phyloP scores from a whole-genome alignment of 2,329 filamentous ascomycete genomes.

The Pseudocercospora vitis region DNA sequence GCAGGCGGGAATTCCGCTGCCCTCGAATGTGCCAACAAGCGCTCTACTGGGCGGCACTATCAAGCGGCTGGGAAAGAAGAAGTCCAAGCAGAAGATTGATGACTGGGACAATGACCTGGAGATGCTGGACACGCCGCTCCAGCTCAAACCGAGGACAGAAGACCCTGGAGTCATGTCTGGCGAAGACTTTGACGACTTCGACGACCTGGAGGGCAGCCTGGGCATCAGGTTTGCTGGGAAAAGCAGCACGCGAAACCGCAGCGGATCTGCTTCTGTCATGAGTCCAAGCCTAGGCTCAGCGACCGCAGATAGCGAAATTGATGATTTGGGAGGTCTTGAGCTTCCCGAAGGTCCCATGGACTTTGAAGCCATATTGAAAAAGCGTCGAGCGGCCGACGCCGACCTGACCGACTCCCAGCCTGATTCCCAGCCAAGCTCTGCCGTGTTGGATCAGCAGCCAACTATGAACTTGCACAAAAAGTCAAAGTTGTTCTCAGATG shows the following conservation, averaged over 20 bases:
- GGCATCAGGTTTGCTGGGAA: constrained; percentile 89
- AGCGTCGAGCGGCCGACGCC: constrained; percentile 58
- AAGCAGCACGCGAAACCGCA: constrained; percentile 67
- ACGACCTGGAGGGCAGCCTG: constrained; percentile 90
- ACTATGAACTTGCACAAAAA: constrained; percentile 40
- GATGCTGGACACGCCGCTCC: constrained; percentile 44
- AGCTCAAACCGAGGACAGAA: constrained; percentile 42
- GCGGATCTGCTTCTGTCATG: constrained; percentile 82
- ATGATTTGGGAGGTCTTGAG: constrained; percentile 84
- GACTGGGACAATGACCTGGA: constrained; percentile 55
- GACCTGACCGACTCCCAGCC: constrained; percentile 37
- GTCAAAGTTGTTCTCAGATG: constrained; percentile 36
- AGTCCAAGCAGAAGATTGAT: constrained; percentile 46
- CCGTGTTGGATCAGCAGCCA: constrained; percentile 38
- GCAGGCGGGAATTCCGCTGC: constrained; percentile 87
- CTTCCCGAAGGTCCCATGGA: constrained; percentile 81
- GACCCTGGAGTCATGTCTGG: constrained; percentile 35
- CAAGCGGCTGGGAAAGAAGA: constrained; percentile 71
- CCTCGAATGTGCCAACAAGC: constrained; percentile 80
- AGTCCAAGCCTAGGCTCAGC: constrained; percentile 92
- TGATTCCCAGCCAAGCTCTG: constrained; percentile 34
- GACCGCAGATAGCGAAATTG: constrained; percentile 92
- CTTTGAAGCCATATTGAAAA: constrained; percentile 74
- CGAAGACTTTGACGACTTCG: constrained; percentile 68
- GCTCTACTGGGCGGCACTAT: constrained; percentile 91